Percentiles rank a stretch among this genome's conserved stretches.
Evolutionary conservation across 139 green algal genomes (phyloP).

Genomic region (Closterium sp.): DNA sequence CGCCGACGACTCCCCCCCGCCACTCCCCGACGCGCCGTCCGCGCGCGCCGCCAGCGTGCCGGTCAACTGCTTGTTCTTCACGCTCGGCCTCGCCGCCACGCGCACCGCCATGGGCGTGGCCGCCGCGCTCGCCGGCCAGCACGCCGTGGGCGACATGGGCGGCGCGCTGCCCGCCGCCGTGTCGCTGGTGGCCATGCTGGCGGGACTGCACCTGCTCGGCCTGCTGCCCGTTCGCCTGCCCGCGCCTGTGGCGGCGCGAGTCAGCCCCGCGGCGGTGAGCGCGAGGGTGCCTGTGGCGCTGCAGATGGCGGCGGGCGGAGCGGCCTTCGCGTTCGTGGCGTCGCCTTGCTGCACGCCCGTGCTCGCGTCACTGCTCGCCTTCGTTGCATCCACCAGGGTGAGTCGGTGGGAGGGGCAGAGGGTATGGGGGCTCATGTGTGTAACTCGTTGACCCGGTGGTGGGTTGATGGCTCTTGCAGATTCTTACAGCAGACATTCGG

Average conservation of each 20-base stretch:
- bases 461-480: too few relatives aligned
- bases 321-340: slow-evolving; percentile 91
- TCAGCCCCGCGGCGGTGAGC: too few relatives aligned
- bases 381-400: slow-evolving; percentile 69
- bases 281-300: slow-evolving; percentile 23
- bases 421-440: neutral
- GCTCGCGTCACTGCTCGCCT: slow-evolving; percentile 90
- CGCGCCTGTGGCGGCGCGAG: neutral
- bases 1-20: too few relatives aligned
- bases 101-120: neutral
- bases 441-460: neutral
- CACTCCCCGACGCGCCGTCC: neutral
- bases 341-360: slow-evolving; percentile 94
- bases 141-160: neutral
- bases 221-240: slow-evolving; percentile 30
- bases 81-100: neutral
- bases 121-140: neutral
- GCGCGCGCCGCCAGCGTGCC: neutral
- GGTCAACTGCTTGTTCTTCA: neutral
- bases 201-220: neutral
- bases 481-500: too few relatives aligned
- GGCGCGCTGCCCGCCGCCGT: neutral
- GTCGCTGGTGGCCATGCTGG: neutral
- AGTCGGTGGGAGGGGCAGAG: neutral
- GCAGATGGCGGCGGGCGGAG: slow-evolving; percentile 85